These are phyloP conservation scores for Microbotryum scabiosae DNA, from an alignment of 1,284 basidiomycete species.

Conservation along the genomic window DNA sequence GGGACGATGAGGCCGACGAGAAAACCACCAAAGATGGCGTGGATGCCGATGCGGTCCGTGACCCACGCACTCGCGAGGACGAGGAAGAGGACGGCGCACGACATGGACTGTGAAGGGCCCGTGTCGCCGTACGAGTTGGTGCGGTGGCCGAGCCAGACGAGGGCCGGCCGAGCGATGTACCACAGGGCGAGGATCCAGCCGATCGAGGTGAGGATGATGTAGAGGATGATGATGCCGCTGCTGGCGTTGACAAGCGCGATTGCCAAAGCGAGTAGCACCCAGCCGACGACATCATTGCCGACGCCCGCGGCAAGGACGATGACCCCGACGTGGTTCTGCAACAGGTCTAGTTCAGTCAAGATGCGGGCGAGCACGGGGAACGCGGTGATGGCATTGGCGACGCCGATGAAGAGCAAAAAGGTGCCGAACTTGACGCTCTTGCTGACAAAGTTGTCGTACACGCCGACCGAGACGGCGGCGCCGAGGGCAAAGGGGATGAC, in stretches of 20 bases:
- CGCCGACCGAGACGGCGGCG: constrained; percentile 64
- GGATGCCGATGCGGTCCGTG: constrained; percentile 75
- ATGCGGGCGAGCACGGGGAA: constrained; percentile 78
- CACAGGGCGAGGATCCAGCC: constrained; percentile 74
- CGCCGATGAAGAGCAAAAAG: constrained; percentile 89
- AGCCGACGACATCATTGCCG: constrained; percentile 68
- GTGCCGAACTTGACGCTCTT: constrained; percentile 59
- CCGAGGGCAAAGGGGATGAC: constrained; percentile 75
- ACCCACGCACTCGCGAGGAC: constrained; percentile 72
- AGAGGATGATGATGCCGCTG: constrained; percentile 59
- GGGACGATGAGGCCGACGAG: constrained; percentile 81
- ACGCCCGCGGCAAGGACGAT: constrained; percentile 89
- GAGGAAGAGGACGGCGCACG: constrained; percentile 64
- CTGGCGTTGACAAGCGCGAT: constrained; percentile 82
- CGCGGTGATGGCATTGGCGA: constrained; percentile 44
- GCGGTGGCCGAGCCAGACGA: constrained; percentile 51
- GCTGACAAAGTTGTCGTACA: constrained; percentile 71
- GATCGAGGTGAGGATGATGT: constrained; percentile 68
- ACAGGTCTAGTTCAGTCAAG: constrained; percentile 58
- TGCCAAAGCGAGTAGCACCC: constrained; percentile 62
- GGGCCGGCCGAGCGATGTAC: constrained; percentile 53
- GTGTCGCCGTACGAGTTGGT: constrained; percentile 66
- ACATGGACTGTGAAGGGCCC: constrained; percentile 64
- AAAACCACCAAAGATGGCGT: constrained; percentile 51
- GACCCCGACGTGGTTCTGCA: constrained; percentile 88